A percentile compares a stretch with the other conserved stretches of the same genome.
phyloP scores from a whole-genome alignment of 495 filamentous ascomycete genomes.

The Penicillium steckii region DNA sequence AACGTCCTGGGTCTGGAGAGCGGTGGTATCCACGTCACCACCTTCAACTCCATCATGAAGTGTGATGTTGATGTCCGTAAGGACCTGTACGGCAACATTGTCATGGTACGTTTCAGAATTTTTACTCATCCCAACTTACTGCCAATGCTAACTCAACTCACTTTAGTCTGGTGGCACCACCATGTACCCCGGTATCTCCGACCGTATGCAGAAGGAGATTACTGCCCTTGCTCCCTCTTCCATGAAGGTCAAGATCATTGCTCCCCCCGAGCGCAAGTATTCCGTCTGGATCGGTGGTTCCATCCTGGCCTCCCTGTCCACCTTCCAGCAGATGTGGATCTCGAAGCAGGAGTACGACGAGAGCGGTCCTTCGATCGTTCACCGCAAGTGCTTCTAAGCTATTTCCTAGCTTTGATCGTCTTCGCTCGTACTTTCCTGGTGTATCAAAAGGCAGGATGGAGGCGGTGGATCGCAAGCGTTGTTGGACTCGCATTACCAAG shows the following conservation, averaged over 20 bases:
- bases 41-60: conserved; percentile 99
- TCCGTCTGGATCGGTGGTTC: conserved; percentile 99
- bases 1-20: conserved; percentile 96
- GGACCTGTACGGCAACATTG: conserved; percentile 99
- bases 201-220: conserved; percentile 99
- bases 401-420: conserved; percentile 34
- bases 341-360: conserved; percentile 99
- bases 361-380: conserved; percentile 97
- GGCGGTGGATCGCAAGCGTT: conserved; percentile 44
- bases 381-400: conserved; percentile 99
- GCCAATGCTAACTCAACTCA: conserved; percentile 6
- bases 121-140: not conserved
- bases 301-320: conserved; percentile 97
- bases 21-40: conserved; percentile 99
- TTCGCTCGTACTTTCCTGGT: conserved; percentile 50
- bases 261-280: conserved; percentile 76
- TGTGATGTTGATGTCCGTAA: conserved; percentile 99
- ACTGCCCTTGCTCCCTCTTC: conserved; percentile 97
- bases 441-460: conserved; percentile 50
- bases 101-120: conserved; percentile 72
- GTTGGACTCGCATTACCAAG: conserved; percentile 49
- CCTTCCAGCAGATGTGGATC: conserved; percentile 99
- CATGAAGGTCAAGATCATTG: conserved; percentile 81
- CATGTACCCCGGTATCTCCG: conserved; percentile 99
- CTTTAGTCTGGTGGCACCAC: conserved; percentile 92